Evolutionary conservation across 2,329 filamentous ascomycete species (phyloP).

Genomic region (Basipetospora chlamydospora): DNA sequence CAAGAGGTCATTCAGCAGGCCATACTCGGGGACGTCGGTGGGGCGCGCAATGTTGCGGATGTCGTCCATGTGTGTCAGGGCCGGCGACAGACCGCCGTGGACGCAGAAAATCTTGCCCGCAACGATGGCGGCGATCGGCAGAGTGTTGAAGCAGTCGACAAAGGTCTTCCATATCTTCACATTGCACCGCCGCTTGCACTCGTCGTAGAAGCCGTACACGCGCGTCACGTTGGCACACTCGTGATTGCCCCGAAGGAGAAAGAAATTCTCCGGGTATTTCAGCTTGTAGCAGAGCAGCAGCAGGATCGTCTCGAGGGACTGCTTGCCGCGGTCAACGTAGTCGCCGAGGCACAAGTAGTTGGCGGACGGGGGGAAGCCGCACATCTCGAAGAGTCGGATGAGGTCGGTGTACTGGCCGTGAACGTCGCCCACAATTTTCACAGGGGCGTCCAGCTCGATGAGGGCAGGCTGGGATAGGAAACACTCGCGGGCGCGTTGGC

Average conservation of each 20-base stretch:
- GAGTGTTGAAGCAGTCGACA: conserved; percentile 87
- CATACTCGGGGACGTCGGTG: conserved; percentile 95
- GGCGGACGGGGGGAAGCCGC: conserved; percentile 78
- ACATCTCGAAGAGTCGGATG: conserved; percentile 97
- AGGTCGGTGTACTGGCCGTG: conserved; percentile 95
- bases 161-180: conserved; percentile 99
- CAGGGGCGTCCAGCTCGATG: conserved; percentile 80
- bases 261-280: conserved; percentile 96
- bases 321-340: conserved; percentile 93
- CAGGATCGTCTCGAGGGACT: conserved; percentile 87
- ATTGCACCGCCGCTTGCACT: conserved; percentile 91
- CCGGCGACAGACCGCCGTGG: conserved; percentile 85
- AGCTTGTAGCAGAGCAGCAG: conserved; percentile 92
- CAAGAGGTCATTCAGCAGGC: conserved; percentile 81
- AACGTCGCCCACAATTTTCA: conserved; percentile 96
- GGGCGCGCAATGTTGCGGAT: conserved; percentile 91
- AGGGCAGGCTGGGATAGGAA: conserved; percentile 86
- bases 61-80: conserved; percentile 92
- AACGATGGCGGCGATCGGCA: conserved; percentile 92
- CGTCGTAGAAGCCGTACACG: conserved; percentile 95
- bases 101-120: conserved; percentile 97
- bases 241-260: conserved; percentile 85
- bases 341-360: conserved; percentile 94
- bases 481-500: conserved; percentile 73
- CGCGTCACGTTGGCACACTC: conserved; percentile 93